Evolutionary conservation across 805 yeast species (phyloP), one percentile per base, ranked within the genome.

Genomic region (Yarrowia sp.): DNA sequence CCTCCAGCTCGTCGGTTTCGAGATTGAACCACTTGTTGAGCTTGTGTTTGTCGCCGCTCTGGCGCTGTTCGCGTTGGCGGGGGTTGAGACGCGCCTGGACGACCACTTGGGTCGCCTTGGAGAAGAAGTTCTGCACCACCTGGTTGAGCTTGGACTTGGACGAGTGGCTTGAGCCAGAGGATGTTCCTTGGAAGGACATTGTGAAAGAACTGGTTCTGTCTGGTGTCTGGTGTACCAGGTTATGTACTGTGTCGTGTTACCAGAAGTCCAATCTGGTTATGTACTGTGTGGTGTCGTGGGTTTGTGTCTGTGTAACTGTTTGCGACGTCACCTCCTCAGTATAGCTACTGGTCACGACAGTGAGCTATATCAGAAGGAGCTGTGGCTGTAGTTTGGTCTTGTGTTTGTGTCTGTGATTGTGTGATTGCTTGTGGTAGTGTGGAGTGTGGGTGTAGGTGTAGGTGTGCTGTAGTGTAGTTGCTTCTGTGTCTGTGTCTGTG

Each of bases 51-150:
- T 56, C 11, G 73, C 52, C 16, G 73, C 72, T 16, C 72, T 68
- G 14, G 68, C 46, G 70, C 35, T 36, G 55, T 26, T 63, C 56
- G 5, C 67, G 36, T 42, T 64, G 65, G 11, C 72, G 70, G 2
- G 78, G 77, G 38, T 58, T 42, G n/a, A 73, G 70, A 19, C 81
- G 73, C 14, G 80, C 73, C 67, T 75, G 77, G 12, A 77, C 70
- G 19, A 81, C 73, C 32, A 80, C 73, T 56, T 78, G 77, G 32
- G 78, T 81, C 36, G 81, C 76, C 69, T 81, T 81, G 22, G 77
- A 65, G 73, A 78, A 81, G 73, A 79, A 79, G 73, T 80, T 79
- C 76, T 80, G 76, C 48, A 76, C 71, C 32, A 77, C 72, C 69
- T 75, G 85, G 67, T 63, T 66, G 42, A 66, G 64, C 14, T 66